Conservation (phyloP, 495 filamentous ascomycete genomes). For the Parathielavia appendiculata region DNA sequence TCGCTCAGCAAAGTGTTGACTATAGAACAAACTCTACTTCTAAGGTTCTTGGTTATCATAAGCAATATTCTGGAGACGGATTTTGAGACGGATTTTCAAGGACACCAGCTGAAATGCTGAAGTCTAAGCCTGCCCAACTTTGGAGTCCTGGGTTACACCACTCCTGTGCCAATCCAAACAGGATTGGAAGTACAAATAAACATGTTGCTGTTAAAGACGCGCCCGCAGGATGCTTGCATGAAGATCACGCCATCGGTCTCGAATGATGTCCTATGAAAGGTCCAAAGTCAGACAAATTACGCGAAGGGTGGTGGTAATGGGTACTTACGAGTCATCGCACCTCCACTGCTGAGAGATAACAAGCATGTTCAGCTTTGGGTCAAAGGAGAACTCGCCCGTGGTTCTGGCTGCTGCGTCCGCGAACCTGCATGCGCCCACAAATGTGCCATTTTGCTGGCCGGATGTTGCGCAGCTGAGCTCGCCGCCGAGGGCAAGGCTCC, state of each 20-base stretch:
- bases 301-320: background rate
- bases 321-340: conserved; percentile 34
- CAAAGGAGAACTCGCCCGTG: conserved; percentile 30
- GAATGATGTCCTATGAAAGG: conserved; percentile 21
- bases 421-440: conserved; percentile 23
- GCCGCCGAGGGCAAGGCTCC: conserved; percentile 28
- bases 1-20: too few relatives aligned
- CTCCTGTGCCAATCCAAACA: conserved; percentile 37
- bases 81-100: too few relatives aligned
- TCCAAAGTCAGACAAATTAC: conserved; percentile 4
- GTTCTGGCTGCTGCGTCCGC: conserved; percentile 14
- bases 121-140: too few relatives aligned
- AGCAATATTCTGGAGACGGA: too few relatives aligned
- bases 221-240: conserved; percentile 34
- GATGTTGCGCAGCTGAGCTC: conserved; percentile 29
- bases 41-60: too few relatives aligned
- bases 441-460: conserved; percentile 17
- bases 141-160: too few relatives aligned
- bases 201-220: conserved; percentile 25
- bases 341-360: conserved; percentile 30
- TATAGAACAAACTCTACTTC: too few relatives aligned
- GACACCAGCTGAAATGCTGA: too few relatives aligned
- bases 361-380: conserved; percentile 32
- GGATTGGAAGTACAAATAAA: conserved; percentile 34
- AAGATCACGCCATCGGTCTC: conserved; percentile 30